Conservation (phyloP, 1,284 basidiomycete genomes). For the Ceratobasidium sp. region DNA sequence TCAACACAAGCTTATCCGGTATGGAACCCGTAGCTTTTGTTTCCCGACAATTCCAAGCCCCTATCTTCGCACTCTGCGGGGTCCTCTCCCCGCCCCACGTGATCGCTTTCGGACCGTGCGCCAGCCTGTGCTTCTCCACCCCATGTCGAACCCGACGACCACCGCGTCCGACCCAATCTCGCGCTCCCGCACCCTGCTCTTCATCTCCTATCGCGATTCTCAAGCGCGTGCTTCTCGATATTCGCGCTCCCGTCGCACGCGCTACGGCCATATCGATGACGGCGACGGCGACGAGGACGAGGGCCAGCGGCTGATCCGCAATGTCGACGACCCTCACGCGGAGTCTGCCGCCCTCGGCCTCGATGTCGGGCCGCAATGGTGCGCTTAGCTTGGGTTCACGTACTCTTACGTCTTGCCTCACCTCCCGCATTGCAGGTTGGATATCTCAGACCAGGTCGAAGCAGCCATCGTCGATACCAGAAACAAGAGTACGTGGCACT, state of each 20-base stretch:
- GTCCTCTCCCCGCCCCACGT: constrained; percentile 20
- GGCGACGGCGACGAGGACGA: constrained; percentile 65
- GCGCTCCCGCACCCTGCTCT: constrained; percentile 91
- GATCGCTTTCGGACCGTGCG: constrained; percentile 4
- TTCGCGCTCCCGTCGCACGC: constrained; percentile 53
- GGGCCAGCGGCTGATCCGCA: constrained; percentile 72
- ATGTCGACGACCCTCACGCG: constrained; percentile 42
- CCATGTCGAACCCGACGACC: constrained; percentile 4
- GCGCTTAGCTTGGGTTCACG: neutral
- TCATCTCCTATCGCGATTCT: constrained; percentile 94
- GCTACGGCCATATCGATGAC: constrained; percentile 51
- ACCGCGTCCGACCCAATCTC: constrained; percentile 57
- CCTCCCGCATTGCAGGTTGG: constrained; percentile 72
- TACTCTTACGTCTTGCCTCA: constrained; percentile 45
- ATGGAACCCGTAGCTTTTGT: neutral
- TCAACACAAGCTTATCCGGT: constrained; percentile 12
- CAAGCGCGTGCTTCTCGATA: constrained; percentile 56
- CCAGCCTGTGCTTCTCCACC: neutral
- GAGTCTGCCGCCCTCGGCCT: constrained; percentile 67
- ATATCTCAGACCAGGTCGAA: constrained; percentile 88
- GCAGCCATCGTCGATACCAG: constrained; percentile 75
- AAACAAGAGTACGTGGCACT: constrained; percentile 77
- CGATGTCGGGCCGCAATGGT: constrained; percentile 63
- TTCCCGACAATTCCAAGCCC: constrained; percentile 8
- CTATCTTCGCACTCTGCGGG: constrained; percentile 23